Evolutionary conservation across 2,329 filamentous ascomycete genomes (phyloP), one percentile per base, ranked within the genome.

Genomic region (Escovopsis sp.): DNA sequence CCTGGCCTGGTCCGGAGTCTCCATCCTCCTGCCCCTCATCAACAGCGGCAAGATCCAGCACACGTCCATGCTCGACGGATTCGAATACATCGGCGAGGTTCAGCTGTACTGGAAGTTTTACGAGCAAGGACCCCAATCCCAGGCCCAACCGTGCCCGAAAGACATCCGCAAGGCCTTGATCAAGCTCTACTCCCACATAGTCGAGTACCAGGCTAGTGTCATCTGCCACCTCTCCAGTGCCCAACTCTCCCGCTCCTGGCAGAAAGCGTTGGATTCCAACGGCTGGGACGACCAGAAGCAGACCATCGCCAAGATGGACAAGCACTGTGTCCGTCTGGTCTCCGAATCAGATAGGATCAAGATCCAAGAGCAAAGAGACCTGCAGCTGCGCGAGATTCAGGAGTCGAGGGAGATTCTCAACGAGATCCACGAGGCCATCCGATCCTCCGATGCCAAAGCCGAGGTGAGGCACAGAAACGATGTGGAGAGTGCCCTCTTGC

Each of bases 1-100:
- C 18, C 35, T 57, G 36, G 54, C 51, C 26, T 55, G 54, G 54
- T 49, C 53, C 2, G 54, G 52, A 30, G 45, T 52, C 30, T 48
- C 53, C 23, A 35, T 54, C 2, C 40, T 51, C 38, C 46, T 55
- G 19, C 45, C 51, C 1, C 46, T 53, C 30, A 33, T 50, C 28
- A 42, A 46, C 10, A 50, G 42, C 34, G 43, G 44, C n/a, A 44
- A 39, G 3, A 33, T 36, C 9, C 40, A 52, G 33, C 39, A 51
- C 23, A 45, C 19, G n/a, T 41, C 43, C 2, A 55, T 55, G 53
- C 33, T 55, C 4, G 39, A 43, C 26, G 53, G 53, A 6, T 50
- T 55, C 38, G 45, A 50, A 26, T 40, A 30, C 9, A 48, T 52
- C 33, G 33, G 42, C 36, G 26, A 48, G 26, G n/a, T 50, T 9